Base-by-base conservation (phyloP, 2,329 filamentous ascomycete species). In the Neonectria faginata region DNA sequence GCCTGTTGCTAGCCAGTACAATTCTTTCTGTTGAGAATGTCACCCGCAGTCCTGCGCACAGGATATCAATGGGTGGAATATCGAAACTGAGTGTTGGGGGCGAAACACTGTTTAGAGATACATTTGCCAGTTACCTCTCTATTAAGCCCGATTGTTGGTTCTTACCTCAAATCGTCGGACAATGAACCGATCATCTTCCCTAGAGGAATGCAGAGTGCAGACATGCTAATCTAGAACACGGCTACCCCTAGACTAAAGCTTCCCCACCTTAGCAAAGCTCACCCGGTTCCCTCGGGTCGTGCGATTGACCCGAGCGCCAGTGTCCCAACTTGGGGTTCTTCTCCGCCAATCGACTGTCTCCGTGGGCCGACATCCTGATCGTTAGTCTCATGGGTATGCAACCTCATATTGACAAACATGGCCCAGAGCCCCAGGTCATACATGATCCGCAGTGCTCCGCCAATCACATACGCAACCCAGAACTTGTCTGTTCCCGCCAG, bases 401-500 rank as follows among this genome's bases (percentile, higher is more conserved):
- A 70, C 70, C 83, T 85, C 74, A 88, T 83, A 62, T 87, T 88
- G 29, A 88, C 80, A 73, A 89, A 90, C 77, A 89, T 79, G 14
- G 81, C 82, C 73, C 85, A 89, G 11, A 90, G 70, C 0, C 87
- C 87, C 33, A 89, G 71, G 60, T 89, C 88, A 67, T 90, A 90
- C 0, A 81, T 79, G 31, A 89, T 73, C 4, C 86, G 79, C 61
- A 85, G 78, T 0, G 80, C 74, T 3, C 88, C 88, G 1, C 85
- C 87, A 0, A 82, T 82, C 3, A 89, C 83, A 67, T 88, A 90
- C 0, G 87, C 87, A n/a, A 89, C 82, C 86, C 88, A 89, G 71
- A 89, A 89, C 10, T 77, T 76, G 12, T 84, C 76, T 20, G 75
- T 80, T 4, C 82, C 84, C 0, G 87, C 87, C 14, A 90, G 74